A percentile compares a stretch with the other conserved stretches of the same genome.
phyloP scores from a whole-genome alignment of 768 basidiomycete genomes.

The Pleurotus djamor region DNA sequence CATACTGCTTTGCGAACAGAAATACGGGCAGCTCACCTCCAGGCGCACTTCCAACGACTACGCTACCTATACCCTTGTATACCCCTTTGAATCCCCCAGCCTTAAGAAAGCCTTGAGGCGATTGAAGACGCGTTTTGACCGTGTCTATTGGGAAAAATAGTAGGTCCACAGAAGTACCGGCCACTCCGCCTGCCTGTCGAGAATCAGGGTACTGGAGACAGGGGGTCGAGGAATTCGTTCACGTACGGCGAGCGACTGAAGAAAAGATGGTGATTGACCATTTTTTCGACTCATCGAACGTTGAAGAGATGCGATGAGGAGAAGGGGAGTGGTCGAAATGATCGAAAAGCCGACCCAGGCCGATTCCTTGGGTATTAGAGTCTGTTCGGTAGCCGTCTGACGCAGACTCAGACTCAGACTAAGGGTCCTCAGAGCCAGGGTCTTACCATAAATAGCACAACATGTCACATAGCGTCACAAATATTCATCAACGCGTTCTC shows the following conservation, averaged over 20 bases:
- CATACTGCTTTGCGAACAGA: not conserved
- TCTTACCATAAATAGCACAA: too few species aligned
- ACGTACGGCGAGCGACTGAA: slow-evolving; percentile 43
- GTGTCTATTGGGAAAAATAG: slow-evolving; percentile 98
- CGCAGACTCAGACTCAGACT: too few species aligned
- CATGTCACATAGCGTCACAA: too few species aligned
- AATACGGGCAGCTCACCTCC: slow-evolving; percentile 60
- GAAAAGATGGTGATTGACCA: slow-evolving; percentile 34
- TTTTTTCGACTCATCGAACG: slow-evolving; percentile 5
- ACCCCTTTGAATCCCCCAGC: slow-evolving; percentile 90
- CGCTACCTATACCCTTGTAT: slow-evolving; percentile 93
- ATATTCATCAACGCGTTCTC: too few species aligned
- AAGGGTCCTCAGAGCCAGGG: too few species aligned
- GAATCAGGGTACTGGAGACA: slow-evolving; percentile 3
- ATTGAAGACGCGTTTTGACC: slow-evolving; percentile 93
- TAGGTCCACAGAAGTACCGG: slow-evolving; percentile 91
- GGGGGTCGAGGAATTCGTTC: slow-evolving; percentile 11
- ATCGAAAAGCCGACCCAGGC: too few species aligned
- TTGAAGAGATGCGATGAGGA: not conserved
- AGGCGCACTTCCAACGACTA: slow-evolving; percentile 92
- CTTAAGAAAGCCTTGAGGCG: slow-evolving; percentile 76
- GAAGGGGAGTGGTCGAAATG: not conserved
- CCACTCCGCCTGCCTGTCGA: slow-evolving; percentile 78
- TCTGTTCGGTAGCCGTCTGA: too few species aligned
- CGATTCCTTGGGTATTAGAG: too few species aligned